Evolutionary conservation across 768 basidiomycete genomes (phyloP).

Genomic region (Solioccasus polychromus): DNA sequence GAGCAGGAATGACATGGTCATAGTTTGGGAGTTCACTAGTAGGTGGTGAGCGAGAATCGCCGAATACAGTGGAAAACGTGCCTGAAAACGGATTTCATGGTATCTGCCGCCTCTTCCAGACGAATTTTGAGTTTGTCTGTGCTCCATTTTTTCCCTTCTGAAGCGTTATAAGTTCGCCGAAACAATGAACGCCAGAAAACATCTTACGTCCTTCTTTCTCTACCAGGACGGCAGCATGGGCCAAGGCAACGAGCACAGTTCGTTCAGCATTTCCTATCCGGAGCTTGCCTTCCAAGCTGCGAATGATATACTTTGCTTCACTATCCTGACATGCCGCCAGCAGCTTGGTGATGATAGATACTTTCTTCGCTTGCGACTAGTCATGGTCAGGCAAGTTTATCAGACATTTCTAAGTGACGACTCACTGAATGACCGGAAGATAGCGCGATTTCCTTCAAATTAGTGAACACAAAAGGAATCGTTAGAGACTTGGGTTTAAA

Average conservation of each 20-base stretch:
- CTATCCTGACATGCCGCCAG: constrained; percentile 87
- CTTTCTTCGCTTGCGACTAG: constrained; percentile 93
- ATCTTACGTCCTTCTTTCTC: constrained; percentile 62
- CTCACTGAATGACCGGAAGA: constrained; percentile 79
- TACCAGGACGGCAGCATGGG: constrained; percentile 84
- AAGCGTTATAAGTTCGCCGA: not conserved
- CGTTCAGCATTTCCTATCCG: constrained; percentile 96
- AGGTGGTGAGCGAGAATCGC: constrained; percentile 2
- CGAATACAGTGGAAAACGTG: constrained; percentile 29
- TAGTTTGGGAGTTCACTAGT: constrained; percentile 88
- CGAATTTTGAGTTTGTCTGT: constrained; percentile 67
- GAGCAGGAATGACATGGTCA: constrained; percentile 86
- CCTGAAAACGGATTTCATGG: constrained; percentile 93
- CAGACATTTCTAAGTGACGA: not conserved
- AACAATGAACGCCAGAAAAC: not conserved
- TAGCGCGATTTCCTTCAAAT: constrained; percentile 85
- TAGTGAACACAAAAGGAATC: constrained; percentile 85
- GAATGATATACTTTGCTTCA: constrained; percentile 96
- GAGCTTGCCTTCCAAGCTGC: constrained; percentile 94
- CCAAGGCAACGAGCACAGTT: constrained; percentile 91
- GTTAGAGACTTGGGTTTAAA: constrained; percentile 94
- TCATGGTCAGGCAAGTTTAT: not conserved
- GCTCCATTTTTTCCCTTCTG: constrained; percentile 73
- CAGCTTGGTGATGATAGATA: constrained; percentile 90
- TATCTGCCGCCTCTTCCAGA: constrained; percentile 72